Base-by-base conservation (phyloP, 768 basidiomycete species). In the Cystobasidium tubakii region DNA sequence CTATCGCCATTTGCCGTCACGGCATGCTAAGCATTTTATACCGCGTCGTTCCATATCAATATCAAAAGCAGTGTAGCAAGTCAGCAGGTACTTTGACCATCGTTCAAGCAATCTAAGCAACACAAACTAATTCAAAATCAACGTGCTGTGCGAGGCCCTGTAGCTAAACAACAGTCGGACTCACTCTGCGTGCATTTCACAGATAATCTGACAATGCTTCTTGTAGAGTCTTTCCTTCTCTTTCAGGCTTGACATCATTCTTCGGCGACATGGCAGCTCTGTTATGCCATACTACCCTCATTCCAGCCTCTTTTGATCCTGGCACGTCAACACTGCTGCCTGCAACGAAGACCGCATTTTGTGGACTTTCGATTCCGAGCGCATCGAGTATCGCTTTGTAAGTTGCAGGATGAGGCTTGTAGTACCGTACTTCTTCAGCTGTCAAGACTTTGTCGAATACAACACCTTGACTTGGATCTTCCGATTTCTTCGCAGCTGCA, bases 291-390 rank as follows among this genome's bases (percentile, higher is more conserved):
- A 62, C 57, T 31, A 62, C 57, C 21, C 34, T 31, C 57, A 62
- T 62, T 39, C 57, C 57, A 33, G 57, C 57, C 15, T 62, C 57
- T 62, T 39, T 62, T 15, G 57, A 7, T 23, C 57, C 57, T 9
- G 34, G 57, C 21, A 62, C 57, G 21, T 62, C 57, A 33, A 31
- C 57, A 19, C 31, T 31, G 27, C 63, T 65, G 10, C 39, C 63
- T 39, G 31, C 63, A 1, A 43, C 63, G 43, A 34, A 65, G 34
- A 43, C 13, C 63, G 39, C 63, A 43, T 13, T 33, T 42, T 65
- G 34, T 39, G 33, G 34, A 17, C 39, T 42, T 65, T 62, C 57
- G n/a, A 65, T 33, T 34, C 34, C 63, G 4, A 65, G 80, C 4
- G 57, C 57, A 12, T 62, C 57, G 15, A 62, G 57, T 62, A 31